A percentile compares a stretch with the other conserved stretches of the same genome.
Conservation (phyloP, 108 stramenopile species). For the Cyclotella kingstonii region DNA sequence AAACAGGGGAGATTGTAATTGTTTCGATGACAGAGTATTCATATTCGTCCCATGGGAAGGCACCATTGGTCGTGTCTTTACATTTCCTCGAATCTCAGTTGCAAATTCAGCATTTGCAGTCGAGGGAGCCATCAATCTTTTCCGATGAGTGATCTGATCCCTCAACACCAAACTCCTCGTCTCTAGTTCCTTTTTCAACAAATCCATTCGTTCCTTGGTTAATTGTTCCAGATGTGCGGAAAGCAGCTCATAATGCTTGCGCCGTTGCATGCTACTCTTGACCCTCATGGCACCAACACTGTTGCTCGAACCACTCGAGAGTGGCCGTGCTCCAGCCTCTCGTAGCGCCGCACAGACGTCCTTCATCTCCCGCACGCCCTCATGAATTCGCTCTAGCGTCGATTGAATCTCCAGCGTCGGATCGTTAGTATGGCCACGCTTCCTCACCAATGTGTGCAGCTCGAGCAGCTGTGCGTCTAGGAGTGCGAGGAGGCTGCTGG, state of each 20-base stretch:
- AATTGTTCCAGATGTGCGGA: conserved; percentile 59
- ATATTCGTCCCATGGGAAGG: conserved; percentile 14
- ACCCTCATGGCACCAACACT: neutral
- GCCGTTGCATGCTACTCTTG: too few relatives aligned
- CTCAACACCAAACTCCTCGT: conserved; percentile 62
- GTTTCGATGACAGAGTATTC: conserved; percentile 8
- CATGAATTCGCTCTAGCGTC: conserved; percentile 54
- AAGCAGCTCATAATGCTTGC: conserved; percentile 66
- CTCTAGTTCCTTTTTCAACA: conserved; percentile 64
- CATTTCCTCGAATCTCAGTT: neutral
- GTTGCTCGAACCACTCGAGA: neutral
- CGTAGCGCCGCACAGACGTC: conserved; percentile 36
- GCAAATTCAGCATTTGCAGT: neutral
- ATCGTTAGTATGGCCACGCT: conserved; percentile 83
- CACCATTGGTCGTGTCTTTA: conserved; percentile 2
- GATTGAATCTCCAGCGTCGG: conserved; percentile 71
- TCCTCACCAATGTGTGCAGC: conserved; percentile 62
- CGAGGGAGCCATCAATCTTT: conserved; percentile 44
- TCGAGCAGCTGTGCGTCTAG: conserved; percentile 61
- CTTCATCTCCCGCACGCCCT: conserved; percentile 62
- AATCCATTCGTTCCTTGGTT: conserved; percentile 51
- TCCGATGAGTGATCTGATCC: conserved; percentile 70
- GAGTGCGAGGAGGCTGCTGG: conserved; percentile 49
- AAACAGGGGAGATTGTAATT: conserved; percentile 46
- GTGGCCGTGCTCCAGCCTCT: conserved; percentile 10